Evolutionary conservation across 768 basidiomycete genomes (phyloP).

Genomic region (Trichaptum fuscoviolaceum): DNA sequence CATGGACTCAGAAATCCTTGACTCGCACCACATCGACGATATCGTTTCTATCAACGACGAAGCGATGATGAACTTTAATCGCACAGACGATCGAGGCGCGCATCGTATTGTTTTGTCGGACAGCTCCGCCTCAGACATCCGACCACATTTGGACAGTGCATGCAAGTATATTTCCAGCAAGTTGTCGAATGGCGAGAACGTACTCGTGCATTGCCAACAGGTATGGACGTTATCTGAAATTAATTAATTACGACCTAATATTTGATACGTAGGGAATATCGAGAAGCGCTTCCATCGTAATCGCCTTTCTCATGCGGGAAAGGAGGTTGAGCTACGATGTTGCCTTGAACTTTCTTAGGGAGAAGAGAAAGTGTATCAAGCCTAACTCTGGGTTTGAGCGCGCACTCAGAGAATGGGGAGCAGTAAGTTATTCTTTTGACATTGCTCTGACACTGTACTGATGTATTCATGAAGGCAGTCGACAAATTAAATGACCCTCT

Average conservation of each 20-base stretch:
- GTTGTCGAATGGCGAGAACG: conserved; percentile 53
- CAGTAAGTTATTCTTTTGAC: not conserved
- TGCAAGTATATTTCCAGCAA: conserved; percentile 62
- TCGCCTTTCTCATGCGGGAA: conserved; percentile 76
- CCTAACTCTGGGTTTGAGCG: conserved; percentile 71
- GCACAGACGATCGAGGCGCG: conserved; percentile 21
- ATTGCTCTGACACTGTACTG: not conserved
- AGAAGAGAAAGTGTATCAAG: conserved; percentile 66
- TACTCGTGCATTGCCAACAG: conserved; percentile 82
- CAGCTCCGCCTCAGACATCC: conserved; percentile 52
- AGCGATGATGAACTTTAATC: conserved; percentile 36
- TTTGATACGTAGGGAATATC: conserved; percentile 55
- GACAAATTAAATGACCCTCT: not conserved
- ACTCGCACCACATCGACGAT: conserved; percentile 45
- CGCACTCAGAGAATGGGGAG: conserved; percentile 51
- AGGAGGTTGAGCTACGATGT: conserved; percentile 68
- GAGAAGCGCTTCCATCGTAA: conserved; percentile 69
- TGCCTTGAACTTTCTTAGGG: conserved; percentile 54
- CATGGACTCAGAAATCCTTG: conserved; percentile 52
- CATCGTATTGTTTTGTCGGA: conserved; percentile 69
- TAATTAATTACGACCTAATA: not conserved
- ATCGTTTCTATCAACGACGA: conserved; percentile 64
- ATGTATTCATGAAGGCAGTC: no score
- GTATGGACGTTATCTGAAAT: conserved; percentile 30
- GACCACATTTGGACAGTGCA: conserved; percentile 61